Evolutionary conservation across 2,329 filamentous ascomycete species (phyloP), one percentile per base, ranked within the genome.

Genomic region (Diaporthe sp.): DNA sequence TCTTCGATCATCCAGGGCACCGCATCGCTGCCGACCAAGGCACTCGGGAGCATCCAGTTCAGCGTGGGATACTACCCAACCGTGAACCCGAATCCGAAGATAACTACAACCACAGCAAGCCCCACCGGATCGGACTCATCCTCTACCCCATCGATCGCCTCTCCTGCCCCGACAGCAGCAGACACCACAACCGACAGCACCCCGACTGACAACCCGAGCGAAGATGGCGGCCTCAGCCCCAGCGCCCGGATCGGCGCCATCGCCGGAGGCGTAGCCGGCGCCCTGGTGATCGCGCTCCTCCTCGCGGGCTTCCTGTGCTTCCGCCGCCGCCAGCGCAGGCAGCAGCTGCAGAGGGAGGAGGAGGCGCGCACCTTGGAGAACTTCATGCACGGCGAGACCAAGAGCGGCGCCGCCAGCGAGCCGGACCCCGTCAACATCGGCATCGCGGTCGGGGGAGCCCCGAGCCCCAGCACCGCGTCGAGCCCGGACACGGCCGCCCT

Each of bases 31-130:
- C 82, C 82, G 12, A 75, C 75, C 1, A 65, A 75, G 0, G 42
- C 76, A 1, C 80, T 80, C 34, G 80, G 79, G 3, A 81, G 79
- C 70, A 80, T 83, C 46, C 80, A 78, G 77, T 76, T 78, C 58
- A 39, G 57, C 28, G 49, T 51, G 3, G 76, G 74, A 15, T 60
- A 68, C 51, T 74, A 74, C 53, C 79, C 78, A 25, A 73, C 78
- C 2, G 12, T n/a, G 74, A 57, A 42, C n/a, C 28, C 13, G 2
- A 2, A 19, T 22, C n/a, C 72, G 39, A 49, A 67, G 17, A 25
- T 74, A 22, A 62, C 75, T 12, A 42, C 76, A 25, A 42, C 70
- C 28, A 37, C 71, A 28, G 53, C 42, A n/a, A 31, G 15, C 37
- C 5, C 65, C 22, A 22, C 34, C 10, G 17, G 25, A 1, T 5